Percentiles rank a stretch among this genome's conserved stretches.
These are phyloP conservation scores for Trametes meyenii DNA, from an alignment of 768 basidiomycete species.

Conservation along the genomic window DNA sequence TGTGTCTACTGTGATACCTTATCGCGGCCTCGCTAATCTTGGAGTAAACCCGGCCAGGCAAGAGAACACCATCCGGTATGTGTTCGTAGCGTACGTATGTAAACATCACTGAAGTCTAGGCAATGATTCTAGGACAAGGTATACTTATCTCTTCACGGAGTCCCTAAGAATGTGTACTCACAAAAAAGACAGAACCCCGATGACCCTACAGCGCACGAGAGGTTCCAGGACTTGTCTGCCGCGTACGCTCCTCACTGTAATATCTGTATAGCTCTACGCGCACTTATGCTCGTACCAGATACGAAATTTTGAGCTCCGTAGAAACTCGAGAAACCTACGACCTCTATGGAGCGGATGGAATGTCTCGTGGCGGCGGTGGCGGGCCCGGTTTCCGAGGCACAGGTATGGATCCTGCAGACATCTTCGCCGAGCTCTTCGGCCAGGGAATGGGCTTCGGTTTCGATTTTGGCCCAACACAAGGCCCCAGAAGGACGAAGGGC, in stretches of 20 bases:
- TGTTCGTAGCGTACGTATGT: conserved; percentile 2
- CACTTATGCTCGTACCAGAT: conserved; percentile 47
- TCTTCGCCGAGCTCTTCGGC: conserved; percentile 78
- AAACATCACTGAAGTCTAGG: background rate
- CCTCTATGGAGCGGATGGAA: conserved; percentile 67
- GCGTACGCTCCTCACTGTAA: conserved; percentile 56
- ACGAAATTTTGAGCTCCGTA: conserved; percentile 79
- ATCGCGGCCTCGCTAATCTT: conserved; percentile 15
- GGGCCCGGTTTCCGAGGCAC: conserved; percentile 31
- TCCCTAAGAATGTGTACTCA: background rate
- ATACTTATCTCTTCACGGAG: conserved; percentile 31
- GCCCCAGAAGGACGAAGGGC: conserved; percentile 55
- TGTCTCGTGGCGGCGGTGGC: conserved; percentile 50
- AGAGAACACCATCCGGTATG: conserved; percentile 87
- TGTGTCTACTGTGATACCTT: conserved; percentile 37
- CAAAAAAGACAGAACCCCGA: conserved; percentile 72
- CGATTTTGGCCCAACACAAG: conserved; percentile 48
- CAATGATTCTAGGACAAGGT: conserved; percentile 66
- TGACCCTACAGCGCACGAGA: conserved; percentile 78
- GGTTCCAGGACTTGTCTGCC: conserved; percentile 87
- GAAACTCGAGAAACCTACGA: conserved; percentile 75
- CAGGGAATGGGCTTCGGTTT: conserved; percentile 67
- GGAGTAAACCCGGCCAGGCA: conserved; percentile 51
- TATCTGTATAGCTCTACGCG: background rate
- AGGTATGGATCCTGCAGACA: conserved; percentile 61